phyloP scores from a whole-genome alignment of 106 monocot genomes.

The Hemerocallis citrina region DNA sequence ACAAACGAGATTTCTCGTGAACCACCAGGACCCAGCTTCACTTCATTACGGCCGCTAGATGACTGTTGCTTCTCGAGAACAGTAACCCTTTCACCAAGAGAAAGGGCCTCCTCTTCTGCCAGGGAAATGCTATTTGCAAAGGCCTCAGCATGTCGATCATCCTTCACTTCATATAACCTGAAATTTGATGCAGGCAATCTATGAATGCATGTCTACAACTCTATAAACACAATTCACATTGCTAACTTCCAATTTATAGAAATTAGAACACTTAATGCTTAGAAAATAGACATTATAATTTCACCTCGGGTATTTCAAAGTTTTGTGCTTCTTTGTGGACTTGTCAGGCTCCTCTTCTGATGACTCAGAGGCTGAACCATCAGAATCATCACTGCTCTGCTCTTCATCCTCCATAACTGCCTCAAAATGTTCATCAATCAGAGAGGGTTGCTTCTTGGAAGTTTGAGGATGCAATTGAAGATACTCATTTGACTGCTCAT shows the following conservation, averaged over 20 bases:
- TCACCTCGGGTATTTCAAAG: constrained; percentile 57
- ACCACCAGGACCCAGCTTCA: constrained; percentile 75
- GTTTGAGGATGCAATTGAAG: constrained; percentile 60
- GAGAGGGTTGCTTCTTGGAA: constrained; percentile 32
- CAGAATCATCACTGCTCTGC: constrained; percentile 15
- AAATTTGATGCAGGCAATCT: neutral
- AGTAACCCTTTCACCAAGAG: constrained; percentile 64
- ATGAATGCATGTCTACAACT: neutral
- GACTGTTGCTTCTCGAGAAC: constrained; percentile 17
- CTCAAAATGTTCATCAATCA: constrained; percentile 79
- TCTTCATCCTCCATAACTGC: constrained; percentile 39
- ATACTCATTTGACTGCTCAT: constrained; percentile 72
- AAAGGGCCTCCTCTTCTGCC: constrained; percentile 65
- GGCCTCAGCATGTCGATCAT: constrained; percentile 90
- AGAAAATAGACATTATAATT: neutral
- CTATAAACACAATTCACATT: neutral
- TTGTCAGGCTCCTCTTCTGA: constrained; percentile 30
- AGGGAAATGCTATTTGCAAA: constrained; percentile 55
- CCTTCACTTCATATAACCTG: constrained; percentile 96
- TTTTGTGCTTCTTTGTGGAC: constrained; percentile 15
- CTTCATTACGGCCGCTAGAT: constrained; percentile 1
- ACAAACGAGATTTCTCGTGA: constrained; percentile 78
- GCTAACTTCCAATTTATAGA: neutral
- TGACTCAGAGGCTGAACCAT: constrained; percentile 25
- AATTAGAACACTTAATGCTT: neutral